phyloP scores from a whole-genome alignment of 345 rosid genomes.

The Lepidium didymum region DNA sequence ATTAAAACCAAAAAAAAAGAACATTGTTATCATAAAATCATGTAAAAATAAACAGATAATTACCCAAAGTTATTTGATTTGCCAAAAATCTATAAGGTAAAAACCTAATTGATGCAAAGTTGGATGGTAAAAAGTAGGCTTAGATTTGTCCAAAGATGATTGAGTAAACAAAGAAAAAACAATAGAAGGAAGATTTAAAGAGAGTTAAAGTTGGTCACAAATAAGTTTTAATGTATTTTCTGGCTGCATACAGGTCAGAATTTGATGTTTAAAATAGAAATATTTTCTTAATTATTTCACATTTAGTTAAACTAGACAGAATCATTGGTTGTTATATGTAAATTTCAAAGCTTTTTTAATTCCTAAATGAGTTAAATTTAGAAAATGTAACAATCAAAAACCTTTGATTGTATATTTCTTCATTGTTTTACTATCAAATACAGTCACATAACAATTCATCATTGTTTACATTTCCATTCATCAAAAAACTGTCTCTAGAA shows the following conservation, averaged over 20 bases:
- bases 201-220: conserved; percentile 17
- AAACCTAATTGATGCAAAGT: background rate
- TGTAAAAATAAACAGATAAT: background rate
- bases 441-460: conserved; percentile 42
- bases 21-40: background rate
- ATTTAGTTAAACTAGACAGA: conserved; percentile 6
- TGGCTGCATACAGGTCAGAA: conserved; percentile 27
- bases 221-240: conserved; percentile 13
- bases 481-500: conserved; percentile 17
- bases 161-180: background rate
- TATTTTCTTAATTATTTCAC: background rate
- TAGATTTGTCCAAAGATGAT: background rate
- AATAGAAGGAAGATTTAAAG: conserved; percentile 2
- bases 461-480: conserved; percentile 23
- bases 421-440: no score
- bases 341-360: background rate
- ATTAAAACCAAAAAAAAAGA: no score
- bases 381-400: conserved; percentile 17
- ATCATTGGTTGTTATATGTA: background rate
- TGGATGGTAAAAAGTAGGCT: background rate
- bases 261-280: background rate
- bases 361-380: background rate
- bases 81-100: background rate
- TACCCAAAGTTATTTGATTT: background rate
- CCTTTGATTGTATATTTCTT: conserved; percentile 35